Conservation (phyloP, 192 early-diverging fungal species). For the Coemansia sp. region DNA sequence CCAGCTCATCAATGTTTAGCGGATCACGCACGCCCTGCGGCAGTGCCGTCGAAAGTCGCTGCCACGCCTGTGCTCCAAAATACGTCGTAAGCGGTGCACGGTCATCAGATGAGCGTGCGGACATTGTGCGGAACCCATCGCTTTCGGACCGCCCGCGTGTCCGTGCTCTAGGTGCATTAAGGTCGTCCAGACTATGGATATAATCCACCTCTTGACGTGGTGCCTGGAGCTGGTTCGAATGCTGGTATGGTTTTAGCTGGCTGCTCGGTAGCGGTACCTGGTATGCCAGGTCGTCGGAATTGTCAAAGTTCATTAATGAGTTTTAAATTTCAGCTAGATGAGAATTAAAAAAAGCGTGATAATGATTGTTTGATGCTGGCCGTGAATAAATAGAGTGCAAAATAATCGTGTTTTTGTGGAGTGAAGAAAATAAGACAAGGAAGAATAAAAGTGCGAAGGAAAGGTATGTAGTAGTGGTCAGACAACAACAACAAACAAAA, state of each 20-base stretch:
- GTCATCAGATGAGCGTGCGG: constrained; percentile 46
- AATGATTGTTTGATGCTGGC: background rate
- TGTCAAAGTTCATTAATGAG: constrained; percentile 11
- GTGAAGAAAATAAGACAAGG: background rate
- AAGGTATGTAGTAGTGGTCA: background rate
- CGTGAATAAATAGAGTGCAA: background rate
- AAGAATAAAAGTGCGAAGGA: background rate
- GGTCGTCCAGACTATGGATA: background rate
- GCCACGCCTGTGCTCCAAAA: constrained; percentile 42
- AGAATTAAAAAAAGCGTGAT: background rate
- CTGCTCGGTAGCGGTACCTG: constrained; percentile 29
- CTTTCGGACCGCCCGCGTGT: constrained; percentile 41
- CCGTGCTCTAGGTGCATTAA: background rate
- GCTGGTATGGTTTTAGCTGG: constrained; percentile 13
- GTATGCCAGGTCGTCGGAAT: constrained; percentile 6
- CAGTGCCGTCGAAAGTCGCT: constrained; percentile 43
- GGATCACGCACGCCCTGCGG: constrained; percentile 52
- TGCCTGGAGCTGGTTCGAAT: background rate
- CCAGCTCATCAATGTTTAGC: constrained; percentile 55
- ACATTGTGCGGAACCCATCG: constrained; percentile 29
- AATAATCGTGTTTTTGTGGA: background rate
- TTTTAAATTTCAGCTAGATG: background rate
- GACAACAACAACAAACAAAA: background rate
- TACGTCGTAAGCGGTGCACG: constrained; percentile 43
- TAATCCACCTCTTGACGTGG: background rate